A percentile compares a stretch with the other conserved stretches of the same genome.
phyloP scores from a whole-genome alignment of 495 filamentous ascomycete genomes.

The Aspergillus homomorphus region DNA sequence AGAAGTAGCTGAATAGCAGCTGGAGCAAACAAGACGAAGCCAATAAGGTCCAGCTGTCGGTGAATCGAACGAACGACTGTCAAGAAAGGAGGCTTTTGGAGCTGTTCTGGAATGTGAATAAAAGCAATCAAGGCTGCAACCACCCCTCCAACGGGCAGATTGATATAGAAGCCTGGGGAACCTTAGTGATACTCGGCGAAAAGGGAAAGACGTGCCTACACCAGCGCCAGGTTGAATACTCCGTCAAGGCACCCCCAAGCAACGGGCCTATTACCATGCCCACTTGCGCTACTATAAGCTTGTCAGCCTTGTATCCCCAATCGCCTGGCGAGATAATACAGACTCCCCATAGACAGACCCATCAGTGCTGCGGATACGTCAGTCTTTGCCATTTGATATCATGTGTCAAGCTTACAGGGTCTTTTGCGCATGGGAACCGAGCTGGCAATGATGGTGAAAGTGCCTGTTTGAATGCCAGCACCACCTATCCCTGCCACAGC shows the following conservation, averaged over 20 bases:
- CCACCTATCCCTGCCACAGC: conserved; percentile 70
- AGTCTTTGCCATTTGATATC: not conserved
- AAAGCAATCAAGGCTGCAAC: conserved; percentile 47
- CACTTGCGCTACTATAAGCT: conserved; percentile 1
- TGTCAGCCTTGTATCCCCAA: not conserved
- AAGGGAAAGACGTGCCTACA: conserved; percentile 32
- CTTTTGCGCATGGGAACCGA: not conserved
- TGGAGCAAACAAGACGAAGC: conserved; percentile 37
- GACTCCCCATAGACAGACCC: conserved; percentile 10
- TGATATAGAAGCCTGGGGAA: conserved; percentile 56
- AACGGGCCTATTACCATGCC: conserved; percentile 50
- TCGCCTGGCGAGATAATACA: not conserved
- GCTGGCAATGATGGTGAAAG: conserved; percentile 3
- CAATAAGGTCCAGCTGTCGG: conserved; percentile 32
- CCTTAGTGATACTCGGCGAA: not conserved
- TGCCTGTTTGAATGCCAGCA: conserved; percentile 21
- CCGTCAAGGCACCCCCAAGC: conserved; percentile 37
- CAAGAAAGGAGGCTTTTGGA: not conserved
- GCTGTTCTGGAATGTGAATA: conserved; percentile 18
- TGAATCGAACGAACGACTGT: not conserved
- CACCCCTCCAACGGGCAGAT: conserved; percentile 54
- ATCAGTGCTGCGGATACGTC: not conserved
- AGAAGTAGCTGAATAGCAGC: conserved; percentile 40
- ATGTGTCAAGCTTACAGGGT: not conserved
- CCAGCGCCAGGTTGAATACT: conserved; percentile 65